Percentiles rank a stretch among this genome's conserved stretches.
Conservation (phyloP, 2,329 filamentous ascomycete genomes). For the Cryoendolithus antarcticus region DNA sequence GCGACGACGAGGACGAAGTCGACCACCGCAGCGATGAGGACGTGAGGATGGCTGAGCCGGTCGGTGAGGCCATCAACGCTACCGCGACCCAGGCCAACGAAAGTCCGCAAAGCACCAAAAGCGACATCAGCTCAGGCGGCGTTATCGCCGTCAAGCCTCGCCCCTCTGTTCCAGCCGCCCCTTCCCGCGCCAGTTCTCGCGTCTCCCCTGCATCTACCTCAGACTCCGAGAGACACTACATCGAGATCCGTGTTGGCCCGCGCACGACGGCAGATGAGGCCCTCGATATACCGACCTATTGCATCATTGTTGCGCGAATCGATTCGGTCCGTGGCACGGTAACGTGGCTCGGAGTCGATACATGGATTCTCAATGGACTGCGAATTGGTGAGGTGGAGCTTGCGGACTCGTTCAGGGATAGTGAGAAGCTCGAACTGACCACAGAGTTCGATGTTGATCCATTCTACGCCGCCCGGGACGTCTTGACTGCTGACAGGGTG, state of each 20-base stretch:
- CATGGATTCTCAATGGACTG: slow-evolving; percentile 4
- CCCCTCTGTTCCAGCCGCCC: too few relatives aligned
- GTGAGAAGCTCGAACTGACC: not conserved
- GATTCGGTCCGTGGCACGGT: not conserved
- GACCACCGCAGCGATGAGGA: too few relatives aligned
- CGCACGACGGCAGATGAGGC: slow-evolving; percentile 2
- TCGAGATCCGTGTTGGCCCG: slow-evolving; percentile 2
- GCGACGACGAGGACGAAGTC: too few relatives aligned
- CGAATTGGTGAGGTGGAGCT: not conserved
- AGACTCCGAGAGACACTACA: too few relatives aligned
- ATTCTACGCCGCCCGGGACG: slow-evolving; percentile 1
- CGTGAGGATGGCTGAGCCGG: too few relatives aligned
- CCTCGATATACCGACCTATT: slow-evolving; percentile 2
- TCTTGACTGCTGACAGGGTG: not conserved
- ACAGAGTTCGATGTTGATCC: slow-evolving; percentile 4
- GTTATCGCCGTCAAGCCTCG: too few relatives aligned
- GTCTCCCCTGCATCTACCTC: too few relatives aligned
- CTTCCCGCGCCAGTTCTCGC: too few relatives aligned
- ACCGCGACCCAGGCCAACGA: too few relatives aligned
- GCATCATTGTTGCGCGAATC: slow-evolving; percentile 3
- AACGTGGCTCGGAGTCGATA: slow-evolving; percentile 1
- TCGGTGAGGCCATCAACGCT: too few relatives aligned
- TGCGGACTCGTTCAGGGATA: slow-evolving; percentile 1
- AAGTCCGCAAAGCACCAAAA: too few relatives aligned
- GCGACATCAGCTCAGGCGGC: too few relatives aligned